phyloP scores from a whole-genome alignment of 371 early-diverging fungal species.

The Mortierella sp. region DNA sequence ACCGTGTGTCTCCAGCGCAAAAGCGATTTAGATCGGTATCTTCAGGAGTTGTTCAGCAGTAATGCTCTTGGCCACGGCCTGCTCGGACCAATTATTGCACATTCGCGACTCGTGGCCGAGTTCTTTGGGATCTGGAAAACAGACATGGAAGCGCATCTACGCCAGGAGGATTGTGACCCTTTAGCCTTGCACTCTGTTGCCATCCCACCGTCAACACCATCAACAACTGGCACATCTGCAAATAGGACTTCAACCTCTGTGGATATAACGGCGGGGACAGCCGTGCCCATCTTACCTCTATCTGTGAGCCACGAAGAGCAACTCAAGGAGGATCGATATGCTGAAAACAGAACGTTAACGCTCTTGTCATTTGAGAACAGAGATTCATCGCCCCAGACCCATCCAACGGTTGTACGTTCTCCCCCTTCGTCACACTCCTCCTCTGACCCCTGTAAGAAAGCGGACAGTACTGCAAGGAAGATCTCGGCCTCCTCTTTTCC shows the following conservation, averaged over 20 bases:
- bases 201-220: neutral
- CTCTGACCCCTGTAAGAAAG: neutral
- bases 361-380: neutral
- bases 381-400: too few species aligned
- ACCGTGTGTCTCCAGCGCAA: slow-evolving; percentile 40
- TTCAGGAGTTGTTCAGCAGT: slow-evolving; percentile 37
- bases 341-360: neutral
- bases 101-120: slow-evolving; percentile 48
- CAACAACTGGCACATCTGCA: neutral
- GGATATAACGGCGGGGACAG: neutral
- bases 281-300: neutral
- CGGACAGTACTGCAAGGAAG: slow-evolving; percentile 4
- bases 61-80: too few species aligned
- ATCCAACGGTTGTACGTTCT: slow-evolving; percentile 2
- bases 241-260: neutral
- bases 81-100: slow-evolving; percentile 38
- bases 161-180: slow-evolving; percentile 45
- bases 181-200: slow-evolving; percentile 24
- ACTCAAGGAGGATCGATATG: neutral
- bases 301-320: neutral
- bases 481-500: slow-evolving; percentile 1
- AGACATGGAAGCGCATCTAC: slow-evolving; percentile 46
- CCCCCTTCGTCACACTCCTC: neutral
- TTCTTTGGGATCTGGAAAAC: slow-evolving; percentile 55
- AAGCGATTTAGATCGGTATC: slow-evolving; percentile 44